Evolutionary conservation across 2,329 filamentous ascomycete species (phyloP), one percentile per base, ranked within the genome.

Genomic region (Ilyonectria sp.): DNA sequence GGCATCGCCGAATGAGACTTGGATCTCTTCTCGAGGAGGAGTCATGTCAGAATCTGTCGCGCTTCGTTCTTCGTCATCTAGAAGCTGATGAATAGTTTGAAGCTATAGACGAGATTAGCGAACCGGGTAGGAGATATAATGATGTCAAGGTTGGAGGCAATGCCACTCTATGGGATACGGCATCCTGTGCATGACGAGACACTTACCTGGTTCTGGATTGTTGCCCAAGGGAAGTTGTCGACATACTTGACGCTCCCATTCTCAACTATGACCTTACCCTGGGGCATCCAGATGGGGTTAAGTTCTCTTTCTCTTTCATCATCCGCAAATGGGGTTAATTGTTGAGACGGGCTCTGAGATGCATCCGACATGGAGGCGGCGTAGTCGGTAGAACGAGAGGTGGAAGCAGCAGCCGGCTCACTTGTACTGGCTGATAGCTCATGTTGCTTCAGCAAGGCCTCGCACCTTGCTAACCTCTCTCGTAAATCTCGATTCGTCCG

Each of bases 401-500:
- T 49, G 9, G 56, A 58, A 33, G 47, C 21, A 17, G 47, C n/a
- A 11, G 37, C 23, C 15, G 52, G 37, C 8, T 47, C 57, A 2
- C 9, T 53, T 11, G 44, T 31, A 11, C 50, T 37, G 13, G 59
- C 23, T 21, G 50, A 15, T n/a, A 21, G 54, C 9, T 47, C 62
- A 55, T 64, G 54, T 40, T 76, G 72, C 58, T 69, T 69, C 1
- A 76, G 57, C n/a, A 75, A 37, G 43, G 69, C 71, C 53, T 76
- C 74, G 26, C 73, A 76, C 37, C 69, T 65, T 21, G 67, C 69
- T 37, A 76, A 61, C 21, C 74, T 68, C 56, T 75, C 74, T n/a
- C 77, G 61, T 0, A 78, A 57, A 17, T 78, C 76, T 44, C 77
- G 71, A 17, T 74, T 77, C 7, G 73, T 74, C 8, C 75, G 73